phyloP scores from a whole-genome alignment of 228 moss, liverwort and hornwort genomes.

The Sphagnum magellanicum region DNA sequence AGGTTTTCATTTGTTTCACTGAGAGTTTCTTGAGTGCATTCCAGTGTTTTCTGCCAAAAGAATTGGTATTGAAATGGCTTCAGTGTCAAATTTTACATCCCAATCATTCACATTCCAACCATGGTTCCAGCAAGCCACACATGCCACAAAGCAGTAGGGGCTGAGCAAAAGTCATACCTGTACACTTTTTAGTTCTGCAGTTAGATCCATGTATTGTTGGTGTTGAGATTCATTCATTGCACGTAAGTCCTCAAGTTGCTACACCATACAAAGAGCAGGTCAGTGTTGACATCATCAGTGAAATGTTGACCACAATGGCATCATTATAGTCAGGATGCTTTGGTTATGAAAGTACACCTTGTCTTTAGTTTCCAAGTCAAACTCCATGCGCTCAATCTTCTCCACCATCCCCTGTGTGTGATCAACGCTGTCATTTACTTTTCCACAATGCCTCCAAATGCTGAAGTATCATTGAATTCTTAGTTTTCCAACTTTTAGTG shows the following conservation, averaged over 20 bases:
- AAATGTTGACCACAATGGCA: too few relatives aligned
- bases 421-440: not conserved
- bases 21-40: slow-evolving; percentile 55
- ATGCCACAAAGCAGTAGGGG: too few relatives aligned
- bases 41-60: slow-evolving; percentile 48
- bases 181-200: slow-evolving; percentile 45
- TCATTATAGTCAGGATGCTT: not conserved
- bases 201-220: slow-evolving; percentile 48
- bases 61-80: not conserved
- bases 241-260: slow-evolving; percentile 75
- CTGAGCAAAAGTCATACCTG: slow-evolving; percentile 30
- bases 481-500: too few relatives aligned
- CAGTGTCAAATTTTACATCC: not conserved
- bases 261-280: not conserved
- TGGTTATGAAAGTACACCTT: slow-evolving; percentile 44
- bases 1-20: slow-evolving; percentile 50
- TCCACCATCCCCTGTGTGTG: slow-evolving; percentile 67
- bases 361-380: slow-evolving; percentile 65
- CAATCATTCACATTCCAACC: too few relatives aligned
- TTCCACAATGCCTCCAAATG: too few relatives aligned
- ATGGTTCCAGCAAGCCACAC: too few relatives aligned
- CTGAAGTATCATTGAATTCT: too few relatives aligned
- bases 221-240: slow-evolving; percentile 57
- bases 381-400: slow-evolving; percentile 70
- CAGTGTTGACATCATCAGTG: too few relatives aligned